These are phyloP conservation scores for Neonectria neomacrospora DNA, from an alignment of 2,329 filamentous ascomycete genomes.

Conservation along the genomic window DNA sequence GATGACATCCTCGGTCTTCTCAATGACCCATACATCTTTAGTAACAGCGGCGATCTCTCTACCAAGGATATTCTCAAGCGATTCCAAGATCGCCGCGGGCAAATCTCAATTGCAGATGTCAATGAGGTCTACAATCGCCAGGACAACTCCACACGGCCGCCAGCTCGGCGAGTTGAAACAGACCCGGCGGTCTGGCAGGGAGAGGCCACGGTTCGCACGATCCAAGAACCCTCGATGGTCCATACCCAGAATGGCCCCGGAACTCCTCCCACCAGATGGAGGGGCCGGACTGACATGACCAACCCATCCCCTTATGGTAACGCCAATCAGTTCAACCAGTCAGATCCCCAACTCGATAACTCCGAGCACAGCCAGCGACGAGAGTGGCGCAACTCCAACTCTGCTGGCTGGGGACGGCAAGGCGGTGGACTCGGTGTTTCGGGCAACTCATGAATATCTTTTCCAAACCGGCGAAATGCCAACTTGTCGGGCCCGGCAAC, in stretches of 20 bases:
- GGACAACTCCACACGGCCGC: slow-evolving; percentile 66
- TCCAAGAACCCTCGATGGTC: slow-evolving; percentile 68
- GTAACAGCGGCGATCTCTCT: slow-evolving; percentile 85
- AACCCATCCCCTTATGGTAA: slow-evolving; percentile 57
- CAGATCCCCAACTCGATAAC: slow-evolving; percentile 54
- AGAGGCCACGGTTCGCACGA: slow-evolving; percentile 84
- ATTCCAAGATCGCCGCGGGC: slow-evolving; percentile 80
- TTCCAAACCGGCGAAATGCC: slow-evolving; percentile 31
- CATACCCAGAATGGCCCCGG: slow-evolving; percentile 55
- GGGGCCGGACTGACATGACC: slow-evolving; percentile 56
- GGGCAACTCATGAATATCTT: slow-evolving; percentile 51
- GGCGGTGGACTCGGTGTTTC: slow-evolving; percentile 63
- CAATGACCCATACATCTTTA: slow-evolving; percentile 84
- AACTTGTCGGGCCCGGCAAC: slow-evolving; percentile 32
- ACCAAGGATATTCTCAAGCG: slow-evolving; percentile 97
- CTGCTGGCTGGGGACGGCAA: slow-evolving; percentile 59
- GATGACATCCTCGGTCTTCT: slow-evolving; percentile 90
- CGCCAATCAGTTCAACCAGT: slow-evolving; percentile 56
- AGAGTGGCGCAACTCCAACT: slow-evolving; percentile 66
- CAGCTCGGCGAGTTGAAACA: slow-evolving; percentile 79
- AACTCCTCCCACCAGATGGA: slow-evolving; percentile 62
- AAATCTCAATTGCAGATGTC: slow-evolving; percentile 69
- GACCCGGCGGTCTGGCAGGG: slow-evolving; percentile 86
- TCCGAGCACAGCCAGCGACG: slow-evolving; percentile 58
- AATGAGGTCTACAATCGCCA: slow-evolving; percentile 67